phyloP scores from a whole-genome alignment of 2,329 filamentous ascomycete species.

The Cyclaneusma minus region DNA sequence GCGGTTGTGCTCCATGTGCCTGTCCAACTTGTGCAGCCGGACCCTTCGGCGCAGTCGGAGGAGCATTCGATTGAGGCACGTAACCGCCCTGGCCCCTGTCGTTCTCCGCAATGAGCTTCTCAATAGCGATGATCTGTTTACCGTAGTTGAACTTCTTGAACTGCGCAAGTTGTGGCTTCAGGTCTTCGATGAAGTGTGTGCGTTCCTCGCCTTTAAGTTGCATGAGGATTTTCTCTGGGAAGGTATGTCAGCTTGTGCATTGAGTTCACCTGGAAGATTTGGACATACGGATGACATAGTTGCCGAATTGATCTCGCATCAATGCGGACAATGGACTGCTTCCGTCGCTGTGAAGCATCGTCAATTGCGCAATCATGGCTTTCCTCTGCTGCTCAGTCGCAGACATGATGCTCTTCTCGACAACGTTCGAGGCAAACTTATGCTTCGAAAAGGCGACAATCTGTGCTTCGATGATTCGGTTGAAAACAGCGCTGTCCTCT shows the following conservation, averaged over 20 bases:
- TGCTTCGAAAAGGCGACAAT: conserved; percentile 72
- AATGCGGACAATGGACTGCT: conserved; percentile 56
- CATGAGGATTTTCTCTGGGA: conserved; percentile 61
- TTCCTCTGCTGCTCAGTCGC: conserved; percentile 55
- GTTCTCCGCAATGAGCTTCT: conserved; percentile 31
- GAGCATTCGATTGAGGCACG: conserved; percentile 20
- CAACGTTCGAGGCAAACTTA: conserved; percentile 94
- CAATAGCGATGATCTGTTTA: conserved; percentile 51
- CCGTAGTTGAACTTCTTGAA: conserved; percentile 49
- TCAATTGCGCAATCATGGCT: conserved; percentile 50
- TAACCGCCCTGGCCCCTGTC: conserved; percentile 12
- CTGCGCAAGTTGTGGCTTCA: conserved; percentile 43
- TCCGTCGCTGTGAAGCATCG: conserved; percentile 43
- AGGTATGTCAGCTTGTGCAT: conserved; percentile 9
- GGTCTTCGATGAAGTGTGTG: conserved; percentile 42
- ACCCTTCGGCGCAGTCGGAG: conserved; percentile 19
- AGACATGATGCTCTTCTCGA: conserved; percentile 75
- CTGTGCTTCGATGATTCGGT: conserved; percentile 55
- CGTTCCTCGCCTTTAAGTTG: conserved; percentile 44
- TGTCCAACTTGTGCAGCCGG: conserved; percentile 14
- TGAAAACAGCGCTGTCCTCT: conserved; percentile 58
- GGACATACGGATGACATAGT: conserved; percentile 89
- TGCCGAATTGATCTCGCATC: conserved; percentile 85
- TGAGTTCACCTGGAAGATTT: conserved; percentile 3
- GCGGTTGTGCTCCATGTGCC: too few species aligned